Evolutionary conservation across 306 rosid species (phyloP).

Genomic region (Rosa multiflora): DNA sequence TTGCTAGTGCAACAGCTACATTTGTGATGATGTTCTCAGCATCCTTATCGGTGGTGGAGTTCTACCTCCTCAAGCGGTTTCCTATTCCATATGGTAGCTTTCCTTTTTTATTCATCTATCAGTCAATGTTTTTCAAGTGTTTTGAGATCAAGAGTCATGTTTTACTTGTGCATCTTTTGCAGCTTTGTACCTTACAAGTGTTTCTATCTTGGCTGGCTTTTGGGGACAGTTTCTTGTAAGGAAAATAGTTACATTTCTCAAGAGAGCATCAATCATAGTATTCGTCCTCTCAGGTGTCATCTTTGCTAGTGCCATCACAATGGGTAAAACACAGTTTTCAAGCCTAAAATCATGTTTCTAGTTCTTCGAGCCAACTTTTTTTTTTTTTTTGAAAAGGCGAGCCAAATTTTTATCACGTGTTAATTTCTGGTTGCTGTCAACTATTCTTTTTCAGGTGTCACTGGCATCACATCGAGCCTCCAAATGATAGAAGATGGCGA

Average conservation of each 20-base stretch:
- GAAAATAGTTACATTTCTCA: constrained; percentile 48
- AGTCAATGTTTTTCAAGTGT: background rate
- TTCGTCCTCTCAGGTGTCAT: constrained; percentile 87
- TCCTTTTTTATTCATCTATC: background rate
- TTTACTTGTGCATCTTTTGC: constrained; percentile 23
- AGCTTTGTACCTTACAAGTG: constrained; percentile 65
- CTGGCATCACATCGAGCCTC: constrained; percentile 59
- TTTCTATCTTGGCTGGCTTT: constrained; percentile 77
- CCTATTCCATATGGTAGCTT: constrained; percentile 79
- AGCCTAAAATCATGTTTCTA: background rate
- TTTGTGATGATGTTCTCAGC: constrained; percentile 91
- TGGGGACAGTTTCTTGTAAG: constrained; percentile 79
- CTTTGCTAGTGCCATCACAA: constrained; percentile 77
- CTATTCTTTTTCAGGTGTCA: constrained; percentile 46
- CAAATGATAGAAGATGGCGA: constrained; percentile 70
- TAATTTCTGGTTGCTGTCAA: background rate
- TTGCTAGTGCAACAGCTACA: constrained; percentile 94
- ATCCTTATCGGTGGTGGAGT: constrained; percentile 78
- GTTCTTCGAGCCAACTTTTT: background rate
- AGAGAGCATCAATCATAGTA: constrained; percentile 75
- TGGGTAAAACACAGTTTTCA: constrained; percentile 50
- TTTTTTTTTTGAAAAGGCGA: no score
- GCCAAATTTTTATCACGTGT: background rate
- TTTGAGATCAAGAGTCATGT: background rate
- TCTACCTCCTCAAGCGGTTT: constrained; percentile 80